phyloP scores from a whole-genome alignment of 2,329 filamentous ascomycete species.

The Emydomyces testavorans region DNA sequence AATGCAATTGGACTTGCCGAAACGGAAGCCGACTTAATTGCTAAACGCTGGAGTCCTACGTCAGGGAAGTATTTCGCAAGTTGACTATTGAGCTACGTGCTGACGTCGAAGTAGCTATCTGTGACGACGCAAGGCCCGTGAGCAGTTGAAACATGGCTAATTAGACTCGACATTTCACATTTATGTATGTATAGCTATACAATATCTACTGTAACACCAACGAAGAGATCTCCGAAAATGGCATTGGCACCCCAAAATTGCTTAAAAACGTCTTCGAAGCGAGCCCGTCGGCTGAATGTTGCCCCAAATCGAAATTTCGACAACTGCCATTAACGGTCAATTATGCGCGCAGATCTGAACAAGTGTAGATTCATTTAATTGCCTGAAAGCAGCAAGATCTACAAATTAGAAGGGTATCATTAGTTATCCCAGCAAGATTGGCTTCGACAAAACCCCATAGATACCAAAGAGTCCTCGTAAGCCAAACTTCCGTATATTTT shows the following conservation, averaged over 20 bases:
- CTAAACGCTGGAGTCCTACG: not conserved
- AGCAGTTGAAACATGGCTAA: conserved; percentile 16
- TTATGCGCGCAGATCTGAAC: not conserved
- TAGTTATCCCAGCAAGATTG: not conserved
- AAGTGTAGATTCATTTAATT: not conserved
- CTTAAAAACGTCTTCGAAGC: not conserved
- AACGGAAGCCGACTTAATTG: not conserved
- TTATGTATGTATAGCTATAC: conserved; percentile 8
- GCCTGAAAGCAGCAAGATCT: not conserved
- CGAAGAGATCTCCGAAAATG: not conserved
- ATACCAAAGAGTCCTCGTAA: not conserved
- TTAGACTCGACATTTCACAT: not conserved
- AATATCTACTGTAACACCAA: conserved; percentile 1
- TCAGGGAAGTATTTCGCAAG: not conserved
- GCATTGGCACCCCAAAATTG: not conserved
- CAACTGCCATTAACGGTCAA: not conserved
- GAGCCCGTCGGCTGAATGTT: not conserved
- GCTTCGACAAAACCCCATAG: conserved; percentile 1
- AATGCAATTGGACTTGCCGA: not conserved
- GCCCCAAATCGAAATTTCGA: not conserved
- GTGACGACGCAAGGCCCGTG: no score
- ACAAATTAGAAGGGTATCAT: not conserved
- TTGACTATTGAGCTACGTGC: not conserved
- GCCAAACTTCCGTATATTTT: conserved; percentile 5
- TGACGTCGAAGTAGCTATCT: no score